Conservation (phyloP, 2,329 filamentous ascomycete genomes). For the Trichoderma cornu-damae region DNA sequence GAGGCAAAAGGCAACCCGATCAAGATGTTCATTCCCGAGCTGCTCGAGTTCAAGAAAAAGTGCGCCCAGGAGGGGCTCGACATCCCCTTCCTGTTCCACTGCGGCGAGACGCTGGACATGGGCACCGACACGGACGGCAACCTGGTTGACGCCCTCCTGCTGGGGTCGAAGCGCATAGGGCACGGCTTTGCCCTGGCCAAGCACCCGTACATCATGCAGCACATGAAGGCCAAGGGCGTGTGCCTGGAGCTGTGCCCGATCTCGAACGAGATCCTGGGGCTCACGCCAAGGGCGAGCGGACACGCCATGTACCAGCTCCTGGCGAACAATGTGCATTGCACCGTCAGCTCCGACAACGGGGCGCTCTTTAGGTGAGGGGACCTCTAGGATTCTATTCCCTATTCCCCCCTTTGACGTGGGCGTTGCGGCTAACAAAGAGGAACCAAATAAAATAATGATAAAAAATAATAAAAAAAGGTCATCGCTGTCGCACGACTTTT, state of each 20-base stretch:
- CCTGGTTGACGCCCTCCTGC: slow-evolving; percentile 60
- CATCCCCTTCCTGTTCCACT: slow-evolving; percentile 72
- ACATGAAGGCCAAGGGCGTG: slow-evolving; percentile 58
- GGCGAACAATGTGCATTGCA: slow-evolving; percentile 68
- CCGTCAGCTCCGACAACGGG: slow-evolving; percentile 69
- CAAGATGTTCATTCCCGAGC: slow-evolving; percentile 48
- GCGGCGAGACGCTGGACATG: slow-evolving; percentile 66
- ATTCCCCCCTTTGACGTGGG: too few relatives aligned
- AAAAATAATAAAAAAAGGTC: slow-evolving; percentile 44
- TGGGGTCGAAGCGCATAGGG: slow-evolving; percentile 64
- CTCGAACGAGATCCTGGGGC: slow-evolving; percentile 68
- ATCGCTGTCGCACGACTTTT: slow-evolving; percentile 69
- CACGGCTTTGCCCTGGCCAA: slow-evolving; percentile 66
- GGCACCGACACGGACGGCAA: slow-evolving; percentile 63
- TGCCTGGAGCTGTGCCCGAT: slow-evolving; percentile 75
- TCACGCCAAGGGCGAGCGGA: slow-evolving; percentile 59
- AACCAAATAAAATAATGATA: too few relatives aligned
- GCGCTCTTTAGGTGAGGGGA: slow-evolving; percentile 60
- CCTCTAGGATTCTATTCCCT: too few relatives aligned
- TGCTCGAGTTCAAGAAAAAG: slow-evolving; percentile 51
- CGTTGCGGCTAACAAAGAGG: too few relatives aligned
- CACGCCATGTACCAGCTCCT: slow-evolving; percentile 64
- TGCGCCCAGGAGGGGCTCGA: slow-evolving; percentile 46
- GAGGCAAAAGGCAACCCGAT: slow-evolving; percentile 58
- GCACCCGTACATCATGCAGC: slow-evolving; percentile 60